Base-by-base conservation (phyloP, 805 yeast genomes). In the Clavispora santaluciae region DNA sequence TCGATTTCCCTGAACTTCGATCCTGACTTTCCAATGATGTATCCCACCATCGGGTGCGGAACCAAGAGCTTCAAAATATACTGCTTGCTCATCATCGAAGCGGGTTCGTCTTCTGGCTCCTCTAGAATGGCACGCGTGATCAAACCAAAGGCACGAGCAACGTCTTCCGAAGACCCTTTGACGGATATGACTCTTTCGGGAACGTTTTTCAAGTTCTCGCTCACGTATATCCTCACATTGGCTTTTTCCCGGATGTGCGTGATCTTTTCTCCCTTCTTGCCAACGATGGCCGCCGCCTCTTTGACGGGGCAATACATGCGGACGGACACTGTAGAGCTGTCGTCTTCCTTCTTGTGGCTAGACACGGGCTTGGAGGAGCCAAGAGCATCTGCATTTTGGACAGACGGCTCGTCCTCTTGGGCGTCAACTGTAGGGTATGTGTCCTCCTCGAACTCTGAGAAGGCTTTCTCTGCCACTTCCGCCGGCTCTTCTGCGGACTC, bases 1-100 rank as follows among this genome's bases (percentile, higher is more conserved):
- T 87, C 95, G 47, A 87, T 86, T 59, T 86, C 91, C 49, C 86
- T 72, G 55, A 88, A 80, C 51, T 79, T 76, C 18, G 76, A 66
- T 16, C 95, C 95, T 38, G 73, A 79, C 51, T 81, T 81, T 9
- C 96, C 95, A 46, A 86, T 86, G 33, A 88, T 75, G 51, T 75
- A 83, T 0, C 95, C 95, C 70, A 86, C 84, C 56, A 84, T 63
- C 8, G 83, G 81, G 59, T 86, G 89, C 4, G 95, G 93, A 22
- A 88, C 72, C 39, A 88, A 64, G 12, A 87, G 52, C 49, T 79
- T 73, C 49, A 88, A 58, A 28, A 75, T 73, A 41, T 79, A 75
- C 39, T 72, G 78, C 46, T 67, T 64, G 20, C 86, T 76, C 38
- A 72, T 68, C 23, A 73, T 63, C 2, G 75, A 66, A 1, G 87